These are phyloP conservation scores for Sporothrix schenckii DNA, from an alignment of 2,329 filamentous ascomycete species.

Conservation along the genomic window DNA sequence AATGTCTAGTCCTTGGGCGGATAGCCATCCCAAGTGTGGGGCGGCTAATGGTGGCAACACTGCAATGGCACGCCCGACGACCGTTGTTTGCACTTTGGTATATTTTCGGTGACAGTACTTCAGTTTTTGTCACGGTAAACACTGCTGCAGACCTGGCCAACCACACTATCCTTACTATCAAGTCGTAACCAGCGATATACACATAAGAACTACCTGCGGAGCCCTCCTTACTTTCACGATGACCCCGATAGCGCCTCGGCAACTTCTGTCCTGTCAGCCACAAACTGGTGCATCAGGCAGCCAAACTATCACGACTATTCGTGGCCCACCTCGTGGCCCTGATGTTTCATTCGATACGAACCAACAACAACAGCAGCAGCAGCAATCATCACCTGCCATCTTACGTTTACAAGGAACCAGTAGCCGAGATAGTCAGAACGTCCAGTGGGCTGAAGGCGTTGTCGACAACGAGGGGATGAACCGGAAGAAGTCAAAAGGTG, in stretches of 20 bases:
- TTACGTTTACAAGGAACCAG: slow-evolving; percentile 58
- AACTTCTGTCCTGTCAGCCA: background rate
- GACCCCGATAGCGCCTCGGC: background rate
- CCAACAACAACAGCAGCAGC: slow-evolving; percentile 31
- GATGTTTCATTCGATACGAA: slow-evolving; percentile 35
- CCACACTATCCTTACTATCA: background rate
- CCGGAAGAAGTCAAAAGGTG: slow-evolving; percentile 92
- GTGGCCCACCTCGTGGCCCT: slow-evolving; percentile 30
- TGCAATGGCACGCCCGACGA: background rate
- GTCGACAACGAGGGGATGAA: slow-evolving; percentile 95
- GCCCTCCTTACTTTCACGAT: background rate
- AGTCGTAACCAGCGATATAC: background rate
- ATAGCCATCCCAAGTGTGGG: background rate
- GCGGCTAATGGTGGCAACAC: slow-evolving; percentile 5
- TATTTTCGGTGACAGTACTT: background rate
- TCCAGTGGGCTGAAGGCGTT: slow-evolving; percentile 91
- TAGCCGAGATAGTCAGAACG: slow-evolving; percentile 58
- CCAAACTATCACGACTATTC: slow-evolving; percentile 19
- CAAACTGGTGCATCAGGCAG: slow-evolving; percentile 23
- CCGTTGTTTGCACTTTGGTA: background rate
- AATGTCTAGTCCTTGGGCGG: slow-evolving; percentile 5
- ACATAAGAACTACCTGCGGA: background rate
- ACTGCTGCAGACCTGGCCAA: background rate
- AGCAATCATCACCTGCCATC: slow-evolving; percentile 44
- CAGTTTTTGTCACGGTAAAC: background rate